Conservation (phyloP, 257 asterid genomes). For the Solanum sitiens region DNA sequence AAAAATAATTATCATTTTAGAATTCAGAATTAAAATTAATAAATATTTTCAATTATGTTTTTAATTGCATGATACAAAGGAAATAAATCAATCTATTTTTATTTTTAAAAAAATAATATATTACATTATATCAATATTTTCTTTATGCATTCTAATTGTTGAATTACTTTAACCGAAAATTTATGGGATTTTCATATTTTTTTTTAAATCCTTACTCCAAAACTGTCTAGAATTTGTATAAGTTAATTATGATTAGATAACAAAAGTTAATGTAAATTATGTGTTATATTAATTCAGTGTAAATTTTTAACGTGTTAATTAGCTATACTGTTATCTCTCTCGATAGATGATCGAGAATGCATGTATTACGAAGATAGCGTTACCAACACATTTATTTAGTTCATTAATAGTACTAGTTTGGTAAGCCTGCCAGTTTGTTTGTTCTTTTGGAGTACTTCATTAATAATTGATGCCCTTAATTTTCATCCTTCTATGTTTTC, state of each 20-base stretch:
- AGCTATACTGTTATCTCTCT: neutral
- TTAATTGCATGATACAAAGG: neutral
- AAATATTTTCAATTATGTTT: neutral
- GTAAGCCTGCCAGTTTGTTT: neutral
- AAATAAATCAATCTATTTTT: neutral
- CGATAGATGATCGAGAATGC: neutral
- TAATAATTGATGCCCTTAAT: neutral
- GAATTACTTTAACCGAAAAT: neutral
- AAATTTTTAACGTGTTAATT: neutral
- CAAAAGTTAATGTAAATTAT: neutral
- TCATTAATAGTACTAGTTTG: neutral
- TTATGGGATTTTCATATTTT: too few species aligned
- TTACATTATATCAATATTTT: neutral
- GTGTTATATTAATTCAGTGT: neutral
- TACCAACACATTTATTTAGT: neutral
- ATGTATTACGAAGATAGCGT: neutral
- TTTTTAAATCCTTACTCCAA: neutral
- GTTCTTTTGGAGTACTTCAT: neutral
- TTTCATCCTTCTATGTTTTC: neutral
- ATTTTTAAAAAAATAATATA: neutral
- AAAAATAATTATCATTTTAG: neutral
- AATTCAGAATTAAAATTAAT: neutral
- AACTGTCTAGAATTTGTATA: neutral
- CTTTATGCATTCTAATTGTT: neutral
- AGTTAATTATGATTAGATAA: neutral